These are phyloP conservation scores for Biscogniauxia mediterranea DNA, from an alignment of 2,329 filamentous ascomycete genomes.

Conservation along the genomic window DNA sequence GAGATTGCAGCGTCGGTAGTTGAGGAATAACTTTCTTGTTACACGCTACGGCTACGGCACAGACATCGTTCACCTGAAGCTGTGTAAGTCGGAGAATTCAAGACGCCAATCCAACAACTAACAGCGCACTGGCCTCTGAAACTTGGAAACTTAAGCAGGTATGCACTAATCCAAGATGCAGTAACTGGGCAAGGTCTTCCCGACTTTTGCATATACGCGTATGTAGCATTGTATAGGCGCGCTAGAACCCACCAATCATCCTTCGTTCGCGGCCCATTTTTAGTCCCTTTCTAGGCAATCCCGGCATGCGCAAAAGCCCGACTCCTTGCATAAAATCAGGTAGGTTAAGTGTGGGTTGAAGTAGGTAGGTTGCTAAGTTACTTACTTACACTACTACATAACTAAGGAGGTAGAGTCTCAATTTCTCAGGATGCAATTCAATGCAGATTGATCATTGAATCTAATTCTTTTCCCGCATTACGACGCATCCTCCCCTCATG, in stretches of 20 bases:
- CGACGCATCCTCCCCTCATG: background rate
- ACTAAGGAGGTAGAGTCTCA: too few species aligned
- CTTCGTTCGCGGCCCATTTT: background rate
- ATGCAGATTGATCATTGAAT: too few species aligned
- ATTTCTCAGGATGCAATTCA: too few species aligned
- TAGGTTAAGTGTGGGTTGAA: too few species aligned
- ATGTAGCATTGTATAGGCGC: background rate
- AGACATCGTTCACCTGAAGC: background rate
- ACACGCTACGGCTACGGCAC: background rate
- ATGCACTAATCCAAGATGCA: background rate
- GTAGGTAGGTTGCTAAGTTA: too few species aligned
- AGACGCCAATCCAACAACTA: background rate
- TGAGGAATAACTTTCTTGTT: background rate
- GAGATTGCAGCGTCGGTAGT: background rate
- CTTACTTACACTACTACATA: too few species aligned
- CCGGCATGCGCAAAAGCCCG: too few species aligned
- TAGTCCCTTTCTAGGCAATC: background rate
- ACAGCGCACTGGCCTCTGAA: background rate
- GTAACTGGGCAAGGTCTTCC: background rate
- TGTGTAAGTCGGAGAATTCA: background rate
- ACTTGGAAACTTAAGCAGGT: background rate
- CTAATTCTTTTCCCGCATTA: background rate
- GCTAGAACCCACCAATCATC: background rate
- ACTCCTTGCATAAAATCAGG: background rate
- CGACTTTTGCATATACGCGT: background rate